These are phyloP conservation scores for Phytophthora brassicae DNA, from an alignment of 352 stramenopile species.

Conservation along the genomic window DNA sequence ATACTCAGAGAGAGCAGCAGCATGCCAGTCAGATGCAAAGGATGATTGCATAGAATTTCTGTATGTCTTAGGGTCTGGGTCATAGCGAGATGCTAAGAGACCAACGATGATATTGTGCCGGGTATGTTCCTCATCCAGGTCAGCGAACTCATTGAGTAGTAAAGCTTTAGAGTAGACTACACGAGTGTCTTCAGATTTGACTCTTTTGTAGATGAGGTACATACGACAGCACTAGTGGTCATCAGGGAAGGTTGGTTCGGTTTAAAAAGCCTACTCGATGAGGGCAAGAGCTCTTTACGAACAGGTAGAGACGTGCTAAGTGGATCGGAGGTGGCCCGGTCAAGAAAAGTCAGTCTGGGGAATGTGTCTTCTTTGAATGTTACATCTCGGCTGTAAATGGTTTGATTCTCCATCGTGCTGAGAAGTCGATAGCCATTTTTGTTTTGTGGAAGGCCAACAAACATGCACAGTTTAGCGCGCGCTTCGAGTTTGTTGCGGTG, in stretches of 20 bases:
- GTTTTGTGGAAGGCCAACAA: background rate
- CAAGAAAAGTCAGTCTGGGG: background rate
- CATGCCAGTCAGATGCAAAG: no score
- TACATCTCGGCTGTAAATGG: background rate
- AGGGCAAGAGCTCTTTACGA: background rate
- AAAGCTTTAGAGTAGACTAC: no score
- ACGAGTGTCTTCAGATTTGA: background rate
- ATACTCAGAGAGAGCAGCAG: no score
- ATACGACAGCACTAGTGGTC: background rate
- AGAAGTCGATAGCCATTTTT: background rate
- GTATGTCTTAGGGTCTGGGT: no score
- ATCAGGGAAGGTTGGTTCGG: background rate
- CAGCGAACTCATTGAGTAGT: no score
- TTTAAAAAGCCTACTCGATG: background rate
- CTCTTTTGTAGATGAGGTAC: background rate
- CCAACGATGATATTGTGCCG: no score
- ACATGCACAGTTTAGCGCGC: background rate
- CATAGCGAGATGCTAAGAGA: no score
- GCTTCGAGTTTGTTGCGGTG: background rate
- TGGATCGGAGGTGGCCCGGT: background rate
- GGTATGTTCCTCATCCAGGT: no score
- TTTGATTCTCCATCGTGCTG: constrained; percentile 8
- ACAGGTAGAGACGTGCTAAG: background rate
- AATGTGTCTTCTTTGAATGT: background rate
- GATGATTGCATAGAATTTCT: no score